Percentiles rank a stretch among this genome's conserved stretches.
Evolutionary conservation across 768 basidiomycete species (phyloP).

Genomic region (Phanerodontia chrysosporium): DNA sequence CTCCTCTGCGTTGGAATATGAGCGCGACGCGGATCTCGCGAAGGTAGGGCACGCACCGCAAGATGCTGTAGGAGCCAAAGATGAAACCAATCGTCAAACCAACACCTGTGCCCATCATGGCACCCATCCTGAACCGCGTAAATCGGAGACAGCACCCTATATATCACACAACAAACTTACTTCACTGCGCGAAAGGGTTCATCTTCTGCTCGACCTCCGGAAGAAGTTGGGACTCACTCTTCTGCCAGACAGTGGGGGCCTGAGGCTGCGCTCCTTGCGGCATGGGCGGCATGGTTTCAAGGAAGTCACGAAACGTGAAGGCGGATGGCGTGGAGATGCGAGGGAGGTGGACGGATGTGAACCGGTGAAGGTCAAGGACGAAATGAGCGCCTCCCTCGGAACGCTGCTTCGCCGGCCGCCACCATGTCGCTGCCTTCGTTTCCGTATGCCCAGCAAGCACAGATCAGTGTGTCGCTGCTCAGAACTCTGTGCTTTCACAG

Average conservation of each 20-base stretch:
- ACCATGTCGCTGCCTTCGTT: conserved; percentile 37
- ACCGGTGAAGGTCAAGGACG: too few relatives aligned
- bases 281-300: conserved; percentile 17
- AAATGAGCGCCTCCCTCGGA: conserved; percentile 1
- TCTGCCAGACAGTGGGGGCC: conserved; percentile 71
- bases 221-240: conserved; percentile 46
- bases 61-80: conserved; percentile 89
- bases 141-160: background rate
- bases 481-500: background rate
- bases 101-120: conserved; percentile 88
- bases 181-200: conserved; percentile 21
- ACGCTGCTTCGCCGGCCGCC: background rate
- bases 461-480: conserved; percentile 63
- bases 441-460: conserved; percentile 78
- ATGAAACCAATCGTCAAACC: conserved; percentile 97
- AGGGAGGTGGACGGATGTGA: background rate
- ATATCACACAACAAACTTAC: conserved; percentile 16
- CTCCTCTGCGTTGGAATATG: conserved; percentile 49
- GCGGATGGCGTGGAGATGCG: background rate
- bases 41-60: conserved; percentile 52
- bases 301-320: background rate
- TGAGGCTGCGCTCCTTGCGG: conserved; percentile 32
- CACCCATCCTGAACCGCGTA: conserved; percentile 69
- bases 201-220: background rate
- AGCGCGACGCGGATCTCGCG: background rate